Base-by-base conservation (phyloP, 2,329 filamentous ascomycete species). In the Simplicillium sp. region DNA sequence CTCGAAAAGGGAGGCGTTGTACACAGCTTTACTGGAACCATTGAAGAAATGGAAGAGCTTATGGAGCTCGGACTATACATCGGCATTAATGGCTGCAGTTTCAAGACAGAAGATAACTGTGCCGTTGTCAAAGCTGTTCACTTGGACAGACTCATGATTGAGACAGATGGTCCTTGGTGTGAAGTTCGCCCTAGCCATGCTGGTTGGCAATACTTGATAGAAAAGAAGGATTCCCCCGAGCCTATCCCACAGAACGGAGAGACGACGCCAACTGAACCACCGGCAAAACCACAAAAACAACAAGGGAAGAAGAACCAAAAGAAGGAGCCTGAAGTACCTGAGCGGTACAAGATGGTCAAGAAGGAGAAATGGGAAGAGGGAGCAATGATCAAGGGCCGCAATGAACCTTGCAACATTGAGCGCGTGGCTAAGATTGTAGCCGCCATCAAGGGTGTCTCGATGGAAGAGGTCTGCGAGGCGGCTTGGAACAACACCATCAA, bases 151-250 rank as follows among this genome's bases (percentile, higher is more conserved):
- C 62, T 98, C 40, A 94, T 97, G 74, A 79, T 98, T 37, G 92
- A 98, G 70, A 98, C 92, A 0, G 92, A 98, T 58, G 92, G 92
- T 3, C 92, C 92, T 3, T 98, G 92, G 85, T 98, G 92, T 56
- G 92, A 98, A 60, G 90, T 98, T 44, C 73, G 92, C 17, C 82
- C 88, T 1, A 87, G 78, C 25, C 90, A 98, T 63, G 88, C 89
- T 25, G 87, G 87, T 3, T 85, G 82, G 52, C 83, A 82, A 60
- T 84, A 82, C 48, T 61, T 79, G 11, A 58, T 77, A 4, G 65
- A 70, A 45, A 61, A 62, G 42, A 65, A 61, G 50, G 40, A 50
- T 1, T 45, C 49, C 13, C 47, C 48, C 2, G 52, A 56, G 8
- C 48, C 48, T 3, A 37, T 33, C 1, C 40, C 48, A 4, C 40